Percentiles rank a stretch among this genome's conserved stretches.
These are phyloP conservation scores for Rickenella mellea DNA, from an alignment of 768 basidiomycete genomes.

Conservation along the genomic window DNA sequence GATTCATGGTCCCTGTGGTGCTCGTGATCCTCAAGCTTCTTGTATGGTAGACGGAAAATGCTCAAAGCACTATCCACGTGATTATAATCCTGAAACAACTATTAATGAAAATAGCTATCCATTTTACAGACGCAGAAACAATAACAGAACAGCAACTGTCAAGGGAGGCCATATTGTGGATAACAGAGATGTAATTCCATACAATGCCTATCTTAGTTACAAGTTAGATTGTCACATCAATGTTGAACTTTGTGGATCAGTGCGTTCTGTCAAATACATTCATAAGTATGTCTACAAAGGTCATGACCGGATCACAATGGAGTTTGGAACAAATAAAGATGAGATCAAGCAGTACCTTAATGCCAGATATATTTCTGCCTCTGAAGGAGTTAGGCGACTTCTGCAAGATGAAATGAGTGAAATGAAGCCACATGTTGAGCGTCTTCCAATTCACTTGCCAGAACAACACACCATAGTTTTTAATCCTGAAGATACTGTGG, in stretches of 20 bases:
- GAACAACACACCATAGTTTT: conserved; percentile 27
- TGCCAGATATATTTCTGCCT: conserved; percentile 26
- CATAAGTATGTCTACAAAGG: conserved; percentile 46
- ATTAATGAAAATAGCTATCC: conserved; percentile 33
- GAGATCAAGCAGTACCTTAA: conserved; percentile 27
- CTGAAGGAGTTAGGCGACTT: conserved; percentile 28
- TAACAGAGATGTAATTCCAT: conserved; percentile 35
- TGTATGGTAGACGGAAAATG: conserved; percentile 26
- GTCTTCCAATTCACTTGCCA: conserved; percentile 33
- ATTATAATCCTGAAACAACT: conserved; percentile 22
- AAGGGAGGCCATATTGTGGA: conserved; percentile 12
- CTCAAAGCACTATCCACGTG: conserved; percentile 34
- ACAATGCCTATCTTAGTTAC: conserved; percentile 23
- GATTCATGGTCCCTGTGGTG: no score
- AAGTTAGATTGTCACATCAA: conserved; percentile 41
- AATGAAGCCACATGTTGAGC: conserved; percentile 25
- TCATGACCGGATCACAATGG: conserved; percentile 26
- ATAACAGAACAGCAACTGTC: conserved; percentile 21
- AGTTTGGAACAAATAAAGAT: conserved; percentile 21
- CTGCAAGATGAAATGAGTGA: conserved; percentile 23
- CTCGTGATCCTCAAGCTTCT: conserved; percentile 31
- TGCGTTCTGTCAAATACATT: conserved; percentile 34
- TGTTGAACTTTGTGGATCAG: conserved; percentile 29
- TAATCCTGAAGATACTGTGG: conserved; percentile 19
- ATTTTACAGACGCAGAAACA: conserved; percentile 21